phyloP scores from a whole-genome alignment of 75 land plant species.

The Sequoiadendron giganteum region DNA sequence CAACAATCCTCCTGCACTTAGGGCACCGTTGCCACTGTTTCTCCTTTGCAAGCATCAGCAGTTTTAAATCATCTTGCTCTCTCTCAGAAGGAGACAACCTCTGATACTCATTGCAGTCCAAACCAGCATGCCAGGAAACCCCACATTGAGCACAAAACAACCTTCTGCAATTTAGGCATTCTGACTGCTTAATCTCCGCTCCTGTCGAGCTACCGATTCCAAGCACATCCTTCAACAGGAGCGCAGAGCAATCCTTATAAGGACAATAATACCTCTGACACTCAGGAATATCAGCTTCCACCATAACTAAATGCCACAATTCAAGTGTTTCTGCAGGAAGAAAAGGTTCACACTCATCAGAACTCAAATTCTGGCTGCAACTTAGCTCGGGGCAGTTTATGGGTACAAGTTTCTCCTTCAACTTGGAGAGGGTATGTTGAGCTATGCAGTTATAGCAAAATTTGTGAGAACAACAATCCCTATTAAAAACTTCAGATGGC shows the following conservation, averaged over 20 bases:
- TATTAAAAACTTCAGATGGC: neutral
- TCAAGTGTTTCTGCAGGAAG: slow-evolving; percentile 29
- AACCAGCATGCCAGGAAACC: slow-evolving; percentile 46
- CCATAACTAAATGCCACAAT: slow-evolving; percentile 34
- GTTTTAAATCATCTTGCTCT: slow-evolving; percentile 26
- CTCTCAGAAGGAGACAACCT: slow-evolving; percentile 11
- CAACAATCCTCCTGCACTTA: slow-evolving; percentile 35
- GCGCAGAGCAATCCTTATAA: slow-evolving; percentile 52
- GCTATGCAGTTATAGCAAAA: slow-evolving; percentile 42
- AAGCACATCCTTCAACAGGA: slow-evolving; percentile 36
- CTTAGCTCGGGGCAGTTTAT: slow-evolving; percentile 37
- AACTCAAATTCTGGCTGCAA: slow-evolving; percentile 26
- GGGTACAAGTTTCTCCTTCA: slow-evolving; percentile 22
- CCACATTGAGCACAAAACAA: slow-evolving; percentile 51
- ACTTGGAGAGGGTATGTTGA: slow-evolving; percentile 30
- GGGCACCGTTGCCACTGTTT: slow-evolving; percentile 41
- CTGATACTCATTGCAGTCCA: slow-evolving; percentile 33
- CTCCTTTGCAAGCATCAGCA: slow-evolving; percentile 29
- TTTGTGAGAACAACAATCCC: slow-evolving; percentile 33
- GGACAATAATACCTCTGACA: slow-evolving; percentile 54
- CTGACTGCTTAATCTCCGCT: slow-evolving; percentile 8
- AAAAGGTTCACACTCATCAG: slow-evolving; percentile 17
- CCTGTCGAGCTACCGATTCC: slow-evolving; percentile 1
- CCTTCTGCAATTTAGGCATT: slow-evolving; percentile 45
- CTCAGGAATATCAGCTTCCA: slow-evolving; percentile 30